Evolutionary conservation across 2,329 filamentous ascomycete species (phyloP).

Genomic region (Chalara sp.): DNA sequence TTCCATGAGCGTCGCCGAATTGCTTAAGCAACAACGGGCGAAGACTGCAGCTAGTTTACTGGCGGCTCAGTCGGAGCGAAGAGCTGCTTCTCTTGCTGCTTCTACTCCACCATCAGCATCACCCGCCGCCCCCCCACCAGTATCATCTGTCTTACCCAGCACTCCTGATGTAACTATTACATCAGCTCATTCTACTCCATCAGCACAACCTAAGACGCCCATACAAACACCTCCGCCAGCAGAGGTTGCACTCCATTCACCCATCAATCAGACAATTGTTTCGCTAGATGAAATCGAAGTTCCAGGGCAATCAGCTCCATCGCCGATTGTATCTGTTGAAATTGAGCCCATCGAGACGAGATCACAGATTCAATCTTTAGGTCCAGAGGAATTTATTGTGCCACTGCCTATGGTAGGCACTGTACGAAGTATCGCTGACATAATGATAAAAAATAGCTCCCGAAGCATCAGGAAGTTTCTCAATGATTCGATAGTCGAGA

Average conservation of each 20-base stretch:
- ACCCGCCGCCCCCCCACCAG: not conserved
- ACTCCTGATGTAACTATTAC: not conserved
- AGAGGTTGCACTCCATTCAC: too few species aligned
- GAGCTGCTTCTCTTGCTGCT: not conserved
- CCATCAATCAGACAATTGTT: too few species aligned
- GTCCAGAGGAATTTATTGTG: conserved; percentile 40
- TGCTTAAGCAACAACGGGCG: not conserved
- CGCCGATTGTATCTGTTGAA: conserved; percentile 5
- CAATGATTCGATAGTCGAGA: conserved; percentile 30
- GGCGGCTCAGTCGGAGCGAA: not conserved
- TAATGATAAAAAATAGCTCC: conserved; percentile 38
- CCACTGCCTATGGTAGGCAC: conserved; percentile 47
- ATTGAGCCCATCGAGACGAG: not conserved
- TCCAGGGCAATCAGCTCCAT: not conserved
- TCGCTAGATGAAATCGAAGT: too few species aligned
- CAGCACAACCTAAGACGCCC: not conserved
- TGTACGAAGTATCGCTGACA: conserved; percentile 47
- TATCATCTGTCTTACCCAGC: not conserved
- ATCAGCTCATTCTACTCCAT: not conserved
- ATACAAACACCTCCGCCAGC: not conserved
- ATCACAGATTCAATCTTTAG: conserved; percentile 14
- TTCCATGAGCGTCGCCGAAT: not conserved
- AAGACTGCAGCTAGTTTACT: not conserved
- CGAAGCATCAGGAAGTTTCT: conserved; percentile 43
- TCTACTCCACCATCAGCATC: not conserved